Evolutionary conservation across 2,329 filamentous ascomycete species (phyloP).

Genomic region (Penicillium vulpinum): DNA sequence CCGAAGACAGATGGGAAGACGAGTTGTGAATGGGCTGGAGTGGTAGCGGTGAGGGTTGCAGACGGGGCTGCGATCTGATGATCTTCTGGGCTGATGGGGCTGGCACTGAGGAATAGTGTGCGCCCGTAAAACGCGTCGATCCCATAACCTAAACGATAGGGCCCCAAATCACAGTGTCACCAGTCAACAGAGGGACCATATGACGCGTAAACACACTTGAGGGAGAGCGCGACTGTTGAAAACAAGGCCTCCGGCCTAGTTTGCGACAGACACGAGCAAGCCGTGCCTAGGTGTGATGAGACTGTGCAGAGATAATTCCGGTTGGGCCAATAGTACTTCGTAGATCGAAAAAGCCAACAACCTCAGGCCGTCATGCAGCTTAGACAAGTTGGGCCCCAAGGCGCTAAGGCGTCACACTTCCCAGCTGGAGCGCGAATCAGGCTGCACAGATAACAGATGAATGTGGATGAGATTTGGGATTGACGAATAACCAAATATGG

Average conservation of each 20-base stretch:
- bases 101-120: conserved; percentile 62
- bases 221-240: conserved; percentile 13
- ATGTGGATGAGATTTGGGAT: neutral
- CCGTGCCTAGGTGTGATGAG: conserved; percentile 12
- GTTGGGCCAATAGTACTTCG: conserved; percentile 15
- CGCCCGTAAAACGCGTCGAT: conserved; percentile 46
- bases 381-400: conserved; percentile 28
- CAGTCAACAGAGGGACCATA: conserved; percentile 20
- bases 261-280: conserved; percentile 17
- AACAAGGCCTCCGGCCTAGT: conserved; percentile 8
- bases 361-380: conserved; percentile 27
- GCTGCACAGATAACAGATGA: conserved; percentile 6
- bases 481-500: neutral
- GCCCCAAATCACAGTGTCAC: conserved; percentile 14
- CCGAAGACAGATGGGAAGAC: conserved; percentile 59
- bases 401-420: conserved; percentile 26
- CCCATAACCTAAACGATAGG: conserved; percentile 32
- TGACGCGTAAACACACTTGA: conserved; percentile 29
- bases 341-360: conserved; percentile 13
- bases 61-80: conserved; percentile 39
- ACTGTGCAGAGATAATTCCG: conserved; percentile 18
- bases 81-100: conserved; percentile 39
- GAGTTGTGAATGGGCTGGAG: conserved; percentile 44
- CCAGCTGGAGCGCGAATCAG: conserved; percentile 19
- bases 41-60: conserved; percentile 56